Evolutionary conservation across 495 filamentous ascomycete species (phyloP).

Genomic region (Annulohypoxylon bovei): DNA sequence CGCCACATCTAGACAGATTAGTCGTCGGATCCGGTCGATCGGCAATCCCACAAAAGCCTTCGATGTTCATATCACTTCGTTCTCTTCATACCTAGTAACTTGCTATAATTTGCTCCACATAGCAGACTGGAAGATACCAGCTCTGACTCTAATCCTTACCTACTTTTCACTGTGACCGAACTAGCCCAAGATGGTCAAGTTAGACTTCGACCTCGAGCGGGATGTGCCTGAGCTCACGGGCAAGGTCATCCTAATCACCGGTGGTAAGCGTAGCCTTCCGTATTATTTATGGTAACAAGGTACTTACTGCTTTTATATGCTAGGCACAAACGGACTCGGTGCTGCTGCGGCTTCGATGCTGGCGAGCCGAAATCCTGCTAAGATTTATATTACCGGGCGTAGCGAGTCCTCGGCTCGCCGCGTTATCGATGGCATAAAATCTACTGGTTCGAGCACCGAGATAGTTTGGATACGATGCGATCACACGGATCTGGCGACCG

Average conservation of each 20-base stretch:
- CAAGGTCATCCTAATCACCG: conserved; percentile 63
- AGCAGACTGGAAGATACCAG: not conserved
- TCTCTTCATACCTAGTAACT: not conserved
- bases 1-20: not conserved
- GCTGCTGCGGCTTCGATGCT: conserved; percentile 59
- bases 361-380: conserved; percentile 54
- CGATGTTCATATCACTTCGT: not conserved
- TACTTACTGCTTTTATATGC: not conserved
- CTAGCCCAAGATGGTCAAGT: conserved; percentile 21
- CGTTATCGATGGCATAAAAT: conserved; percentile 28
- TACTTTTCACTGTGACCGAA: not conserved
- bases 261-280: conserved; percentile 37
- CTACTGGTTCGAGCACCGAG: conserved; percentile 40
- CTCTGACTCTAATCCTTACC: not conserved
- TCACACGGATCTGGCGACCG: conserved; percentile 51
- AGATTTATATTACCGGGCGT: conserved; percentile 55
- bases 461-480: conserved; percentile 54
- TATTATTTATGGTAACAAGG: not conserved
- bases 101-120: not conserved
- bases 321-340: conserved; percentile 54
- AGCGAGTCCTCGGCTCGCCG: conserved; percentile 50
- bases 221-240: conserved; percentile 45
- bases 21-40: not conserved
- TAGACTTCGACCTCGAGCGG: conserved; percentile 32
- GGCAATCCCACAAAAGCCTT: conserved; percentile 8